Base-by-base conservation (phyloP, 192 early-diverging fungal genomes). In the Blastocladiella britannica region DNA sequence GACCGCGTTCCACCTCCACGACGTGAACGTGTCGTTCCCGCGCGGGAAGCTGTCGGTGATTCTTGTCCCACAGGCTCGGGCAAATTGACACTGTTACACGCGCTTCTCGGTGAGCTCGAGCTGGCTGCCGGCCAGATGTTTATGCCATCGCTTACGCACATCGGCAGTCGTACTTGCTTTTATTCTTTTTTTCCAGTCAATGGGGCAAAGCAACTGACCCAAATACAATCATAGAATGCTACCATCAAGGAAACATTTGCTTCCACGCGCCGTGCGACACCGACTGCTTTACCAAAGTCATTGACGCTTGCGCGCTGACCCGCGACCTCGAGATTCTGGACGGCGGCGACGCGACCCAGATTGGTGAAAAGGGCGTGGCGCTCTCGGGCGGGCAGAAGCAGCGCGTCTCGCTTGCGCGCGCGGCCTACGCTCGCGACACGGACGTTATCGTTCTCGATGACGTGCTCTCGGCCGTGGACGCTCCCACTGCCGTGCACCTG, bases 381-480 rank as follows among this genome's bases (percentile, higher is more conserved):
- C 67, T 91, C n/a, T 83, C 79, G 15, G 89, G 89, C 43, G 89
- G 89, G 15, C 89, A 93, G 69, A 91, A 89, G 68, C 84, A 84
- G 57, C 70, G 91, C 27, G 78, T 97, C 28, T 68, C 87, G 1
- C 72, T 94, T 53, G 91, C 89, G 27, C 75, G 92, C 27, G 89
- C 90, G 6, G 71, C 92, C 7, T 96, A 92, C 67, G n/a, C n/a
- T n/a, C 78, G 73, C 24, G 56, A 67, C 28, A 75, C 81, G 25
- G 67, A 63, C 15, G 73, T 78, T 25, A 61, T 92, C 43, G 65
- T 92, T 1, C 66, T 91, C 57, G 91, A 95, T 65, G 92, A 92
- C 66, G 87, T 84, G 64, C 70, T 95, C 52, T 88, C 85, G 24
- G 95, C 95, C 26, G 93, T 96, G 0, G 95, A 99, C 65, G 82